Base-by-base conservation (phyloP, 768 basidiomycete species). In the Leccinum uliginosum region DNA sequence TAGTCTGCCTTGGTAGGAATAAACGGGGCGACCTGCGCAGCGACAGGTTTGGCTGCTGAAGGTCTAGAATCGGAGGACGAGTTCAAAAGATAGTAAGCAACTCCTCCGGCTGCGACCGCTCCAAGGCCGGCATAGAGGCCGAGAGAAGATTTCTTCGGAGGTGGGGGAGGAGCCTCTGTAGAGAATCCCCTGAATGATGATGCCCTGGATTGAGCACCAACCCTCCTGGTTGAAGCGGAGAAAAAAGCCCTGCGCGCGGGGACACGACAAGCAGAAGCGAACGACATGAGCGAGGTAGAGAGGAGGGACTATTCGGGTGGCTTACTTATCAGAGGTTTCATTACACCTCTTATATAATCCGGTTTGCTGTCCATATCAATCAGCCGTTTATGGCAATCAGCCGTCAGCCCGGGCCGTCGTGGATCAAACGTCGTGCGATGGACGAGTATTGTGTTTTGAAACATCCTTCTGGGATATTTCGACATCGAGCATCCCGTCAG, bases 1-100 rank as follows among this genome's bases (percentile, higher is more conserved):
- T 95, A 97, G 67, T 97, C 95, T 52, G 85, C 85, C 75, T 88
- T 84, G 38, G 84, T 79, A 21, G 90, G 89, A 12, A 81, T 80
- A 70, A 93, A 86, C 58, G 89, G 87, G 43, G 82, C 76, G 32
- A 78, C 83, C 69, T 86, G 90, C 14, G 78, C 80, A 23, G 76
- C 66, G 14, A 79, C 83, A 7, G 86, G 83, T 68, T 84, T 89
- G 54, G 80, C 67, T 17, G 82, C 79, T 43, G 83, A 80, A 24
- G 74, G 74, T 14, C 77, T 78, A 10, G 79, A 69, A 50, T 83
- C 79, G 30, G 74, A 68, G 19, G 71, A 63, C 30, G 76, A 78
- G 56, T 75, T 73, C 71, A 78, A 82, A 60, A 79, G 68, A 68
- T 84, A 88, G 74, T 83, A 90, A 50, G 83, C 87, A 11, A 80